Conservation (phyloP, 805 yeast species). For the Metschnikowia gruessii region DNA sequence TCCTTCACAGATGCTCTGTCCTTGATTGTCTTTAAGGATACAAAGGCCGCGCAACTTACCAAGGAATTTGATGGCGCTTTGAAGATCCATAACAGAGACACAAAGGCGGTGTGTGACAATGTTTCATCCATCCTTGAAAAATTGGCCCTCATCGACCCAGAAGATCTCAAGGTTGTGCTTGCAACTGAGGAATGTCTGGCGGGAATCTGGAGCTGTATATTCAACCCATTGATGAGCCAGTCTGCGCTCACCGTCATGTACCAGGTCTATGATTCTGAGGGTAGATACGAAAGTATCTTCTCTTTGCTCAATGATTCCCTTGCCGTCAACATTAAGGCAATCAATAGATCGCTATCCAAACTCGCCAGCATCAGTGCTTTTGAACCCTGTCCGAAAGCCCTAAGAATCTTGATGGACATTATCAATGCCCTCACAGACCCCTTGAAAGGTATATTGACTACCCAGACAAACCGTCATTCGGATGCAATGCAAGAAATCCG, state of each 20-base stretch:
- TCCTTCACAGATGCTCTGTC: slow-evolving; percentile 21
- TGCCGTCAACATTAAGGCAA: slow-evolving; percentile 46
- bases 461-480: slow-evolving; percentile 11
- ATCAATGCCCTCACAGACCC: slow-evolving; percentile 63
- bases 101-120: slow-evolving; percentile 20
- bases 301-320: slow-evolving; percentile 48
- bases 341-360: slow-evolving; percentile 43
- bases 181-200: slow-evolving; percentile 37
- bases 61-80: slow-evolving; percentile 25
- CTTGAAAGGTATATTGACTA: slow-evolving; percentile 50
- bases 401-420: slow-evolving; percentile 73
- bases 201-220: slow-evolving; percentile 75
- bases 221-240: slow-evolving; percentile 66
- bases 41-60: slow-evolving; percentile 21
- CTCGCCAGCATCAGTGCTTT: slow-evolving; percentile 49
- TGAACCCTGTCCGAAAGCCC: slow-evolving; percentile 75
- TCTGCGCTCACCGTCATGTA: slow-evolving; percentile 68
- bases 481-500: slow-evolving; percentile 24
- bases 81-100: slow-evolving; percentile 33
- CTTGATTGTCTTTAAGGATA: slow-evolving; percentile 24
- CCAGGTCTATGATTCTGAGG: slow-evolving; percentile 71
- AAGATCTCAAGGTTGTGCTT: slow-evolving; percentile 24
- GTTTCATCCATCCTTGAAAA: slow-evolving; percentile 30
- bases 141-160: slow-evolving; percentile 32
- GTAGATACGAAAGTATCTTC: slow-evolving; percentile 72